Conservation (phyloP, 177 flowering plant genomes). For the Vitis hybrid region DNA sequence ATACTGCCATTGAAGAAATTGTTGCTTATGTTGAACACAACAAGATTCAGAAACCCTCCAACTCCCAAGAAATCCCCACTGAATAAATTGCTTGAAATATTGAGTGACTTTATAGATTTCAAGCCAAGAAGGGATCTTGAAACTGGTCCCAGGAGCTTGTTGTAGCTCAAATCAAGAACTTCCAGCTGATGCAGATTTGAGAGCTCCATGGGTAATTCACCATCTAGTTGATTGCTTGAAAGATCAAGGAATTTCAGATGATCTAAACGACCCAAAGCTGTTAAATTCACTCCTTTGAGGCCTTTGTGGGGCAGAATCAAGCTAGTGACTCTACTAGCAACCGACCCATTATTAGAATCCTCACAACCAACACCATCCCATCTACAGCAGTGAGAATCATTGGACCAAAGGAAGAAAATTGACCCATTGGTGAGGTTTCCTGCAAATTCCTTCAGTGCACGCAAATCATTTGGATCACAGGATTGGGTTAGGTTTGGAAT, state of each 20-base stretch:
- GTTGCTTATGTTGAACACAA: constrained; percentile 61
- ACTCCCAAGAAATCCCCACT: constrained; percentile 41
- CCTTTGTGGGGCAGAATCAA: constrained; percentile 46
- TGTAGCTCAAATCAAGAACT: constrained; percentile 76
- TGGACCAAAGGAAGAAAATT: constrained; percentile 43
- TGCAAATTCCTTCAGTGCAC: constrained; percentile 64
- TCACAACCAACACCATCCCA: constrained; percentile 80
- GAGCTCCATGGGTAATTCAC: constrained; percentile 49
- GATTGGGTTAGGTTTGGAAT: constrained; percentile 11
- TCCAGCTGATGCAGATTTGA: constrained; percentile 57
- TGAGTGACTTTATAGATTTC: constrained; percentile 38
- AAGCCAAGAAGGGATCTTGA: constrained; percentile 34
- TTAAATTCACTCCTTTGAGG: constrained; percentile 52
- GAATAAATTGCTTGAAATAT: constrained; percentile 67
- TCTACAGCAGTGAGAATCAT: constrained; percentile 52
- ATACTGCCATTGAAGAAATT: constrained; percentile 59
- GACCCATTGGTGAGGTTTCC: constrained; percentile 54
- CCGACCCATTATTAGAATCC: constrained; percentile 19
- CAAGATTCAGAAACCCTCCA: constrained; percentile 38
- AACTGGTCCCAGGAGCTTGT: constrained; percentile 48
- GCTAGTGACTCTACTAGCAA: constrained; percentile 38
- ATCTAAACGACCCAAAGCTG: constrained; percentile 50
- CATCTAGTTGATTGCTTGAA: constrained; percentile 59
- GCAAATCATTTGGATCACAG: constrained; percentile 56
- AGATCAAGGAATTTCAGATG: constrained; percentile 58